Evolutionary conservation across 805 yeast species (phyloP), one percentile per base, ranked within the genome.

Genomic region (Kuraishia ogatae): DNA sequence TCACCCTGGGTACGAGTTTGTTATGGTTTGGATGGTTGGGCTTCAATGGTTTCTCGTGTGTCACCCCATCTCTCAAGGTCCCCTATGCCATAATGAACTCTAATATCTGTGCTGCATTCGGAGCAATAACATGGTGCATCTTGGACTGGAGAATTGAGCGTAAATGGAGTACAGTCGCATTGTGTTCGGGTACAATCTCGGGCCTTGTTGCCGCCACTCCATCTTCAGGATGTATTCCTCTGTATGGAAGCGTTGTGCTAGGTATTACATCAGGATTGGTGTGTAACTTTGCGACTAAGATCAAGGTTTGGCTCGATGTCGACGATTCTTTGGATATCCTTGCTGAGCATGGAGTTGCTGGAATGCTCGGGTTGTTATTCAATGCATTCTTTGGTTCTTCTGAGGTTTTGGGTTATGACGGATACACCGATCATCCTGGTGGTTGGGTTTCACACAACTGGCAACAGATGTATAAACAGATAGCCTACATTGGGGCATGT

Each of bases 311-410:
- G 59, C 73, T 87, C 51, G 79, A 80, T 57, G 91, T 93, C 53
- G 98, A 94, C 69, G 99, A 93, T 72, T 85, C 97, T 1, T 74
- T 94, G 62, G 98, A 94, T 85, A 84, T 91, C 53, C 79, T 93
- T 67, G 98, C 98, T n/a, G 98, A 93, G 82, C 99, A 93, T 84
- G 98, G 97, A 52, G 79, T 93, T 62, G 98, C 97, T 0, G 99
- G 99, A 35, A 79, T 92, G 51, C 78, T 93, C 50, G 98, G 99
- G 0, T 76, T 92, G 51, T 56, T 93, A n/a, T 91, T 90, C 74
- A 91, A 90, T 66, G 97, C 89, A 0, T 66, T 93, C 1, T 92
- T 94, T 66, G 97, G 89, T 17, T 89, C 92, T 6, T 81, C 87
- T 55, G 87, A 89, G 69, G 96, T 94, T 54, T 81, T 93, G 59